A percentile compares a stretch with the other conserved stretches of the same genome.
phyloP scores from a whole-genome alignment of 371 early-diverging fungal species.

The Zopfochytrium polystomum region DNA sequence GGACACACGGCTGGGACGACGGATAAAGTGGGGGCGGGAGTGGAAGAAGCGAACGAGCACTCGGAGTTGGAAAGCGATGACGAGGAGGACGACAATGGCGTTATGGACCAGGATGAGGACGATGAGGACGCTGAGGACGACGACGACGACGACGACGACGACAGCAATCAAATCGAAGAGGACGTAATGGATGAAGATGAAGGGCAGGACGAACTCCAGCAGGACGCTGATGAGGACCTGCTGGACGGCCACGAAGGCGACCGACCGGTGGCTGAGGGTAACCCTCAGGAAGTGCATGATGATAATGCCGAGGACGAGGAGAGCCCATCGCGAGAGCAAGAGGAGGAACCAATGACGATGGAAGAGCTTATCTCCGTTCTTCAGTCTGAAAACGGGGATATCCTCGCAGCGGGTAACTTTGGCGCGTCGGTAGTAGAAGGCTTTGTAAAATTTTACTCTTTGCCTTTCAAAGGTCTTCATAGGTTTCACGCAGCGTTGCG shows the following conservation, averaged over 20 bases:
- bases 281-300: slow-evolving; percentile 3
- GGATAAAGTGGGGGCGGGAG: background rate
- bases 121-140: background rate
- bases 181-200: background rate
- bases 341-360: slow-evolving; percentile 2
- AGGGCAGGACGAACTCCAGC: background rate
- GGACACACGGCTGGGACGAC: no score
- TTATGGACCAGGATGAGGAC: background rate
- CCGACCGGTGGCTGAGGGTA: background rate
- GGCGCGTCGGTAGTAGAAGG: background rate
- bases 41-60: background rate
- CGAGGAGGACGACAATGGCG: background rate
- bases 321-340: background rate
- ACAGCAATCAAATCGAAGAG: slow-evolving; percentile 7
- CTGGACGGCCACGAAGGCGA: background rate
- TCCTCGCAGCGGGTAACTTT: slow-evolving; percentile 17
- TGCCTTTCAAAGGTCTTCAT: slow-evolving; percentile 19
- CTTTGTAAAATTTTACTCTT: background rate
- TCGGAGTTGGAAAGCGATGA: background rate
- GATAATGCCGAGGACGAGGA: slow-evolving; percentile 3
- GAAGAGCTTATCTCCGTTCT: slow-evolving; percentile 20
- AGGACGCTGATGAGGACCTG: background rate
- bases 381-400: slow-evolving; percentile 30
- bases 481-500: slow-evolving; percentile 21
- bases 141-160: slow-evolving; percentile 4